Evolutionary conservation across 257 asterid genomes (phyloP).

Genomic region (Ajuga chamaepitys): DNA sequence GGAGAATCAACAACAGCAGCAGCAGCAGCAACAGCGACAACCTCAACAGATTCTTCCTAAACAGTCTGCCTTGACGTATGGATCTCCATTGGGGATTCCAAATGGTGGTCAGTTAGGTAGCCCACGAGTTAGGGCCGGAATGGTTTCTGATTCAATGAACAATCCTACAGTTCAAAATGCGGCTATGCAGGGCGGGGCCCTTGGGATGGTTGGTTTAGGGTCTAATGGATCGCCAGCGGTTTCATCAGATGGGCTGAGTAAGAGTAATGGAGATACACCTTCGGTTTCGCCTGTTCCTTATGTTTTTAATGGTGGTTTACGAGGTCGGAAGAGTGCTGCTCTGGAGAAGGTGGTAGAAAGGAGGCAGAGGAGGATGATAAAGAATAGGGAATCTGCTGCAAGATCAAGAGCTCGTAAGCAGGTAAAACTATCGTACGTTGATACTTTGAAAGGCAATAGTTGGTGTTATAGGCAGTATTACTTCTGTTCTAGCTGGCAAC

Average conservation of each 20-base stretch:
- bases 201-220: slow-evolving; percentile 51
- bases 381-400: slow-evolving; percentile 94
- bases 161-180: slow-evolving; percentile 39
- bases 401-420: slow-evolving; percentile 95
- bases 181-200: slow-evolving; percentile 35
- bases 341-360: slow-evolving; percentile 90
- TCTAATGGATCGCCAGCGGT: slow-evolving; percentile 57
- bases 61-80: slow-evolving; percentile 46
- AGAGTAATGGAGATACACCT: slow-evolving; percentile 64
- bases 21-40: slow-evolving; percentile 22
- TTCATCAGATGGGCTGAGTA: slow-evolving; percentile 65
- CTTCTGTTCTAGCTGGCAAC: background rate
- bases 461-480: background rate
- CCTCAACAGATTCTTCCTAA: slow-evolving; percentile 57
- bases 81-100: slow-evolving; percentile 44
- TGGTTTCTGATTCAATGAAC: slow-evolving; percentile 37
- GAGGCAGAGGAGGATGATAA: slow-evolving; percentile 96
- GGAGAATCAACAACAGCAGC: slow-evolving; percentile 30
- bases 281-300: slow-evolving; percentile 73
- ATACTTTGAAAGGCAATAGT: background rate
- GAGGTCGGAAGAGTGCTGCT: slow-evolving; percentile 61
- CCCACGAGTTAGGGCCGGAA: slow-evolving; percentile 42
- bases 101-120: slow-evolving; percentile 33
- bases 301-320: slow-evolving; percentile 54
- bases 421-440: slow-evolving; percentile 33